phyloP scores from a whole-genome alignment of 2,329 filamentous ascomycete genomes.

The Alternaria longipes region DNA sequence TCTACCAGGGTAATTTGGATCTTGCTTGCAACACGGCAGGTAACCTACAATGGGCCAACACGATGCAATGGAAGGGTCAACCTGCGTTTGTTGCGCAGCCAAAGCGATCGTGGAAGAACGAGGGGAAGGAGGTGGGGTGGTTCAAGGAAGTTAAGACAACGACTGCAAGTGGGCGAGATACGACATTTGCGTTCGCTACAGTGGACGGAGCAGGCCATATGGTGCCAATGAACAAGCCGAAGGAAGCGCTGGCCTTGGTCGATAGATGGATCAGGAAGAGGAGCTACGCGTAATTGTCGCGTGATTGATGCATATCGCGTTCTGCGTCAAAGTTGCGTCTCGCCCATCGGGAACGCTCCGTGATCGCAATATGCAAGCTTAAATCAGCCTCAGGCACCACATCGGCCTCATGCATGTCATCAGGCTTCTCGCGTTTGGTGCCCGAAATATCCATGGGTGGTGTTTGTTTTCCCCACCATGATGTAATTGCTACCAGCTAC shows the following conservation, averaged over 20 bases:
- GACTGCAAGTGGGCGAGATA: slow-evolving; percentile 38
- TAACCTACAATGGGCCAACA: slow-evolving; percentile 52
- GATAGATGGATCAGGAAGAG: slow-evolving; percentile 41
- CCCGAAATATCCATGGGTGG: slow-evolving; percentile 24
- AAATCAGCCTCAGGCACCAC: slow-evolving; percentile 6
- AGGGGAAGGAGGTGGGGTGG: slow-evolving; percentile 41
- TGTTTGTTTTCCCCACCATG: slow-evolving; percentile 34
- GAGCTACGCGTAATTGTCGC: slow-evolving; percentile 37
- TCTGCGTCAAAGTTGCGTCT: not conserved
- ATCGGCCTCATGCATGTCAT: slow-evolving; percentile 21
- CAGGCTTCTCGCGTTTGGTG: slow-evolving; percentile 20
- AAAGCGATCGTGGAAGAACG: slow-evolving; percentile 38
- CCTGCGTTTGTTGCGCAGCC: slow-evolving; percentile 52
- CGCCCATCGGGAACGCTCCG: not conserved
- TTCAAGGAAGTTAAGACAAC: slow-evolving; percentile 47
- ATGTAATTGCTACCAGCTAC: slow-evolving; percentile 32
- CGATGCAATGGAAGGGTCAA: slow-evolving; percentile 57
- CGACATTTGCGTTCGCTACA: slow-evolving; percentile 47
- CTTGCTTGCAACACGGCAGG: slow-evolving; percentile 55
- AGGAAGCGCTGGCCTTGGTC: slow-evolving; percentile 42
- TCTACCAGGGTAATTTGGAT: slow-evolving; percentile 55
- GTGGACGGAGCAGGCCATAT: slow-evolving; percentile 56
- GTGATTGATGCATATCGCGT: not conserved
- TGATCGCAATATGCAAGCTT: slow-evolving; percentile 10
- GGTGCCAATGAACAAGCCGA: slow-evolving; percentile 50